Evolutionary conservation across 768 basidiomycete species (phyloP).

Genomic region (Leucogyrophana mollusca): DNA sequence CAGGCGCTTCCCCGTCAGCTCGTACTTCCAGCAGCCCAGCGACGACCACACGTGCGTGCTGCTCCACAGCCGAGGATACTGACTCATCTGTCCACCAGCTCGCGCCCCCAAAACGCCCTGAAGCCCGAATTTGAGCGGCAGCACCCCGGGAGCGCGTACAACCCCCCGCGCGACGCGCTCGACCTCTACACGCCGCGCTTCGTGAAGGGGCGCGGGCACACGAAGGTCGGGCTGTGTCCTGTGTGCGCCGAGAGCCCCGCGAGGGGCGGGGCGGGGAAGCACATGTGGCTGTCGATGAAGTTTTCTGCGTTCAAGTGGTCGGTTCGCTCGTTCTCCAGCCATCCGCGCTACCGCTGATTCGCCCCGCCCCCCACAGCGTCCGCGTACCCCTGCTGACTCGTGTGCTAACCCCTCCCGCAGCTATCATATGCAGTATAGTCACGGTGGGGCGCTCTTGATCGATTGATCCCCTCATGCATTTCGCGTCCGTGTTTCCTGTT

Average conservation of each 20-base stretch:
- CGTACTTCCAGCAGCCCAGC: constrained; percentile 47
- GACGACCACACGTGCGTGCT: constrained; percentile 15
- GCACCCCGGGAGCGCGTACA: constrained; percentile 46
- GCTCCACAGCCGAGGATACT: background rate
- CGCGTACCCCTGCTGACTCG: too few relatives aligned
- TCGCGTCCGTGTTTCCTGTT: too few relatives aligned
- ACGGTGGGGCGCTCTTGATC: constrained; percentile 57
- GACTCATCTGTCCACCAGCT: too few relatives aligned
- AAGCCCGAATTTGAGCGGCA: constrained; percentile 17
- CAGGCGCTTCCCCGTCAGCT: constrained; percentile 65
- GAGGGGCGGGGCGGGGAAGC: constrained; percentile 64
- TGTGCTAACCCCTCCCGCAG: constrained; percentile 31
- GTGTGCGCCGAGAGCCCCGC: constrained; percentile 61
- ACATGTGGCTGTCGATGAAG: constrained; percentile 75
- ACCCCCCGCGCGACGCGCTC: constrained; percentile 54
- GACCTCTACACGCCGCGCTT: constrained; percentile 82
- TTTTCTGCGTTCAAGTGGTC: constrained; percentile 83
- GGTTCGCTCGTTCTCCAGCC: constrained; percentile 16
- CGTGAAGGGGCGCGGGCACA: constrained; percentile 63
- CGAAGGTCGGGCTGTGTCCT: constrained; percentile 77
- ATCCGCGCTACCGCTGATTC: too few relatives aligned
- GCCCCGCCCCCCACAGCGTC: too few relatives aligned
- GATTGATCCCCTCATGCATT: background rate
- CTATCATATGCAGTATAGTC: constrained; percentile 81
- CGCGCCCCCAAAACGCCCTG: too few relatives aligned